Evolutionary conservation across 352 stramenopile species (phyloP), one percentile per base, ranked within the genome.

Genomic region (Globisporangium middletonii): DNA sequence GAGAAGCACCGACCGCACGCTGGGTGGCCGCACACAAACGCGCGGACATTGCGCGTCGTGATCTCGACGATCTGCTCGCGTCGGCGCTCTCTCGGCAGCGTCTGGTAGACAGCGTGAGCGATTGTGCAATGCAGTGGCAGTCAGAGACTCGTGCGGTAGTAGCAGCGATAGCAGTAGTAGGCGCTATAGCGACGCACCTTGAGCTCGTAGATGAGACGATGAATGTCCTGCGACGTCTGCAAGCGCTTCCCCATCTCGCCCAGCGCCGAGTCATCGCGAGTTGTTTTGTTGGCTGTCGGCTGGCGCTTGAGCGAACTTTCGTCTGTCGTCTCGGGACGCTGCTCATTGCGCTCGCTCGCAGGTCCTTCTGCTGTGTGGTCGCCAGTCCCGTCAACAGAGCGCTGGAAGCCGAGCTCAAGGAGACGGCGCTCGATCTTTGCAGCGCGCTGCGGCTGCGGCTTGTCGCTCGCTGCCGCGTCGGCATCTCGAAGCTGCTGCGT

Each of bases 1-100:
- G 74, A 88, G 55, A 88, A 88, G 57, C 73, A 86, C 26, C 62
- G 73, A 11, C 78, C 78, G 37, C 78, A 86, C 0, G 76, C 70
- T 35, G 78, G 71, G 51, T 79, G 66, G 0, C 74, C 74, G 28
- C 78, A 86, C 9, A 88, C 64, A 55, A 81, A 88, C 9, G 70
- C 66, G 5, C 79, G 73, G 5, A 60, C 56, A 18, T 66, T 63
- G 6, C 75, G 73, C 33, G 74, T 69, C 6, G 68, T 57, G 28
- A 88, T 65, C 37, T 84, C 57, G 13, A 86, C 64, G 37, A 86
- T 83, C 23, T 72, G 58, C 8, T 88, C 76, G 19, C 61, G 67
- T 37, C 65, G 49, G 18, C 63, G 64, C 16, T 85, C 72, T 49
- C 62, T 62, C 30, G 78, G 76, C 30, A 86, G 65, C 9, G 74